Percentiles rank a stretch among this genome's conserved stretches.
Evolutionary conservation across 1,284 basidiomycete genomes (phyloP).

Genomic region (Pulveroboletus ridleyi): DNA sequence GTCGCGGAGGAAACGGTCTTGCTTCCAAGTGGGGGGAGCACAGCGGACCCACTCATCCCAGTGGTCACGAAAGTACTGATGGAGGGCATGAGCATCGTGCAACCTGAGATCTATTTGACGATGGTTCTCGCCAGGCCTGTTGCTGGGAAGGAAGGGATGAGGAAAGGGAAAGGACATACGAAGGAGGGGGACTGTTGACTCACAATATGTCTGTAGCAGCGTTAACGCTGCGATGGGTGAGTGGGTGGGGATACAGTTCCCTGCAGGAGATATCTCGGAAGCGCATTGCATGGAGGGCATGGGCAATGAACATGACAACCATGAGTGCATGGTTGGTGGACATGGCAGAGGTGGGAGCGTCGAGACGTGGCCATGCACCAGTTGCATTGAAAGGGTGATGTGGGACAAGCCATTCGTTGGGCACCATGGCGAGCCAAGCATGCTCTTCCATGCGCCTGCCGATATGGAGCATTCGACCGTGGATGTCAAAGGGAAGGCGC

Average conservation of each 20-base stretch:
- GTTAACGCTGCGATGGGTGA: too few species aligned
- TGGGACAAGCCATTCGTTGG: slow-evolving; percentile 6
- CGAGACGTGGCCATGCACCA: not conserved
- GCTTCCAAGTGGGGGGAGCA: not conserved
- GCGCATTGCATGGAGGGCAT: too few species aligned
- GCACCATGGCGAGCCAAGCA: slow-evolving; percentile 6
- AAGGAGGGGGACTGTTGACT: too few species aligned
- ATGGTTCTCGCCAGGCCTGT: not conserved
- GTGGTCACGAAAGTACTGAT: not conserved
- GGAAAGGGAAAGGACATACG: too few species aligned
- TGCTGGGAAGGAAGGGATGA: not conserved
- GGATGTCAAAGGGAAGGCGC: not conserved
- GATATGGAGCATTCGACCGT: not conserved
- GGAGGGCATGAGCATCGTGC: not conserved
- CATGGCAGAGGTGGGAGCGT: not conserved
- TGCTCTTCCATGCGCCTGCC: not conserved
- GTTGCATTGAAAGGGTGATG: not conserved
- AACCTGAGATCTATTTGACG: not conserved
- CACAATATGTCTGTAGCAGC: too few species aligned
- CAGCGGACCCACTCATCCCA: not conserved
- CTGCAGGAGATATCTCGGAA: too few species aligned
- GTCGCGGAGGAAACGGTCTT: not conserved
- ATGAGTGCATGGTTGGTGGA: not conserved
- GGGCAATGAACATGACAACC: slow-evolving; percentile 4
- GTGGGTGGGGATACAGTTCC: too few species aligned